Evolutionary conservation across 73 alveolate species (phyloP), one percentile per base, ranked within the genome.

Genomic region (Uronychia binucleata): DNA sequence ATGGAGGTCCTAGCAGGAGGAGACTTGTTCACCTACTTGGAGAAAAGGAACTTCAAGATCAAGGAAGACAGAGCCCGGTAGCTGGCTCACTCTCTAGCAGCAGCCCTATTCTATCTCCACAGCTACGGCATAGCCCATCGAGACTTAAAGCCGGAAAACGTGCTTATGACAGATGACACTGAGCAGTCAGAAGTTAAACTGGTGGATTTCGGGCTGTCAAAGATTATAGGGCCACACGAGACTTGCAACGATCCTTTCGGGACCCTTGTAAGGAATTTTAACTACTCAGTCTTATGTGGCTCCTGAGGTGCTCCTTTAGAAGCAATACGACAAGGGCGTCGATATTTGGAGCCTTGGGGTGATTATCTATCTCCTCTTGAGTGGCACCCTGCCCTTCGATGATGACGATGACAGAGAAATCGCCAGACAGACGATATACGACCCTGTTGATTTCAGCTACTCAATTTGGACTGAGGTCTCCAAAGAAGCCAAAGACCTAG

Each of bases 1-100:
- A 85, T 94, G 92, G 99, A 96, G 67, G 77, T 91, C 76, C 87
- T 96, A 35, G 90, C 94, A 76, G 97, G 98, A 28, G 99, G 99
- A 31, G 99, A 97, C 81, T 94, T 97, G 85, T 91, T 88, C 89
- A 75, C 83, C 74, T 95, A 95, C 87, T 76, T 95, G 75, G 94
- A 80, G 75, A 90, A 86, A 77, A 86, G 88, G 19, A 87, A 92
- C 33, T 93, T 95, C 77, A 82, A 86, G 0, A 77, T 95, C 31
- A 75, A 88, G 11, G 98, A 95, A 77, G 84, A 88, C 30, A 83
- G 96, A 87, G 97, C 97, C 19, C 93, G 92, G 30, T 90, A 77
- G 76, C 80, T 95, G 0, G 87, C 90, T 35, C 96, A 92, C 67
- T 81, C 92, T 82, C 86, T 95, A 34, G 91, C 97, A 26, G 87